Evolutionary conservation across 345 rosid genomes (phyloP), one percentile per base, ranked within the genome.

Genomic region (Hibiscus trionum): DNA sequence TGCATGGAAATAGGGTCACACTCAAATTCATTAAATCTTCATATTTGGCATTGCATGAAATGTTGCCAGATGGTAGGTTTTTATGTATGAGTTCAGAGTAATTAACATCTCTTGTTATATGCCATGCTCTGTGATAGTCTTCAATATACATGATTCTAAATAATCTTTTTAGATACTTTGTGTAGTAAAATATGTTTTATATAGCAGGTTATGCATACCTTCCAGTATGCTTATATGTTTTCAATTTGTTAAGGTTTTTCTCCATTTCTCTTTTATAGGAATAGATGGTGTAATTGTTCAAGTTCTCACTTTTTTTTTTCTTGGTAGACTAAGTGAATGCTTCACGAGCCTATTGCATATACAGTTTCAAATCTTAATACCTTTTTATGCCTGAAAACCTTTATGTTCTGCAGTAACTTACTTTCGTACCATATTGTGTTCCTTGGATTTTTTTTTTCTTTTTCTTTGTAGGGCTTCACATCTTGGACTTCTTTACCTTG

Each of bases 401-500:
- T 78, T 72, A n/a, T 66, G 42, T 35, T 64, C 52, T 9, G 12
- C 21, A 33, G 52, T 71, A 26, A 24, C 27, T 49, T 71, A 11
- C 16, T 69, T 73, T 21, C 26, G 19, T 61, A 26, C 49, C 61
- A 1, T 65, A 70, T 10, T 35, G 7, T 24, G 4, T 52, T 77
- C 60, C 72, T 75, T 72, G 53, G 39, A 21, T 77, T 50, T 42
- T 76, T 47, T 31, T 5, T 5, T 4, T 47, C 3, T 17, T 66
- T 46, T 53, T 37, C 24, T 76, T 81, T 81, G 62, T 74, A 95
- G 99, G 96, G 98, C 94, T 80, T 88, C 94, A 11, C 97, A 93
- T 87, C 99, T 96, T 73, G 97, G 96, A 66, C 84, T 89, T 71
- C 93, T 96, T 70, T 96, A 96, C 82, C 82, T 76, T 66, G 94